These are phyloP conservation scores for Diutina neorugosa DNA, from an alignment of 1,139 yeast species.

Conservation along the genomic window DNA sequence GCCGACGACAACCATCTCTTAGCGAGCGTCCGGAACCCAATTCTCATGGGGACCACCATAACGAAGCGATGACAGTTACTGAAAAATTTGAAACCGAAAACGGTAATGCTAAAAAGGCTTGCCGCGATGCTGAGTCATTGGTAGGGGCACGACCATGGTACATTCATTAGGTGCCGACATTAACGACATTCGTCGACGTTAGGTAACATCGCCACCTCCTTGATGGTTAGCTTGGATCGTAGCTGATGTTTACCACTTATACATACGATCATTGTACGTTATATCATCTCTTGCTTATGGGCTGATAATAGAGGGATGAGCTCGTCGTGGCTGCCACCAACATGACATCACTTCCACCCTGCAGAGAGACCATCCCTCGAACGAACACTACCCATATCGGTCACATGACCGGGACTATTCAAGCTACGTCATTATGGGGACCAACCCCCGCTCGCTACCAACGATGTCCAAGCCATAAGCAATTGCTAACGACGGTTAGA, in stretches of 20 bases:
- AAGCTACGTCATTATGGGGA: neutral
- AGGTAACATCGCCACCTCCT: too few relatives aligned
- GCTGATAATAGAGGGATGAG: neutral
- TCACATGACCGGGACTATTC: neutral
- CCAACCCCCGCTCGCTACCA: neutral
- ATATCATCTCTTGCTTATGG: too few relatives aligned
- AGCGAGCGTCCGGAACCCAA: slow-evolving; percentile 7
- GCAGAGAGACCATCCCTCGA: neutral
- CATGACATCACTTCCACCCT: neutral
- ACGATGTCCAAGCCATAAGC: neutral
- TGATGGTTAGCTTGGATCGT: too few relatives aligned
- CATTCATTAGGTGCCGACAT: too few relatives aligned
- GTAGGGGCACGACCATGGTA: neutral
- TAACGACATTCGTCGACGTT: too few relatives aligned
- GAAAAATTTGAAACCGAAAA: slow-evolving; percentile 9
- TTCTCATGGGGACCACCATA: slow-evolving; percentile 6
- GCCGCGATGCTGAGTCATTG: slow-evolving; percentile 9
- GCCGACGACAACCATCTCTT: slow-evolving; percentile 3
- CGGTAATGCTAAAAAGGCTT: slow-evolving; percentile 13
- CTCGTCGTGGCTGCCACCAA: neutral
- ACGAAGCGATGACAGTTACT: neutral
- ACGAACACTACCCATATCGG: neutral
- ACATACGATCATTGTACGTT: too few relatives aligned
- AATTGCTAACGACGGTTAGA: neutral
- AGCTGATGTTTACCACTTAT: neutral